These are phyloP conservation scores for Hyaloscypha hepaticicola DNA, from an alignment of 495 filamentous ascomycete species.

Conservation along the genomic window DNA sequence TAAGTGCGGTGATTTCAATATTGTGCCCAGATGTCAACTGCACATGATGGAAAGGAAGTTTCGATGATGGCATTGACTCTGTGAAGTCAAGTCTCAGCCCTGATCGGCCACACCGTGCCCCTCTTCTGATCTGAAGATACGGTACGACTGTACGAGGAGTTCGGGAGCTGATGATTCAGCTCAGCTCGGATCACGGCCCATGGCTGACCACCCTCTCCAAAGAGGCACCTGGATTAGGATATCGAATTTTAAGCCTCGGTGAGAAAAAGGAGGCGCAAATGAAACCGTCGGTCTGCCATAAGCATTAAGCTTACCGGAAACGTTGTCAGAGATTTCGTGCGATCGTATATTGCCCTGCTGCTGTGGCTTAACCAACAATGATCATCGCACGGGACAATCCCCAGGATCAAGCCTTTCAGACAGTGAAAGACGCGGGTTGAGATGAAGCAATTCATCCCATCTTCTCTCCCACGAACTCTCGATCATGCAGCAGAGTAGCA, in stretches of 20 bases:
- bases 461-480: conserved; percentile 3
- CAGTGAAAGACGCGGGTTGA: background rate
- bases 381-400: background rate
- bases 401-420: background rate
- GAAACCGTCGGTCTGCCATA: background rate
- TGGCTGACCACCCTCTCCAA: background rate
- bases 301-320: background rate
- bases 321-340: background rate
- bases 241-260: background rate
- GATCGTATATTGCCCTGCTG: background rate
- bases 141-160: background rate
- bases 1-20: background rate
- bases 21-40: conserved; percentile 1
- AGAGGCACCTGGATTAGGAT: background rate
- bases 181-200: background rate
- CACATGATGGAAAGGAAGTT: background rate
- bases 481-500: conserved; percentile 3
- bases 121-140: background rate
- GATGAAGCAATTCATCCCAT: conserved; percentile 8
- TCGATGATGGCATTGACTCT: conserved; percentile 1
- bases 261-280: background rate
- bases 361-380: background rate
- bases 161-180: background rate
- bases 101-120: conserved; percentile 12
- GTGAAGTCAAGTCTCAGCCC: conserved; percentile 11